phyloP scores from a whole-genome alignment of 2,329 filamentous ascomycete species.

The Laburnicola sp. region DNA sequence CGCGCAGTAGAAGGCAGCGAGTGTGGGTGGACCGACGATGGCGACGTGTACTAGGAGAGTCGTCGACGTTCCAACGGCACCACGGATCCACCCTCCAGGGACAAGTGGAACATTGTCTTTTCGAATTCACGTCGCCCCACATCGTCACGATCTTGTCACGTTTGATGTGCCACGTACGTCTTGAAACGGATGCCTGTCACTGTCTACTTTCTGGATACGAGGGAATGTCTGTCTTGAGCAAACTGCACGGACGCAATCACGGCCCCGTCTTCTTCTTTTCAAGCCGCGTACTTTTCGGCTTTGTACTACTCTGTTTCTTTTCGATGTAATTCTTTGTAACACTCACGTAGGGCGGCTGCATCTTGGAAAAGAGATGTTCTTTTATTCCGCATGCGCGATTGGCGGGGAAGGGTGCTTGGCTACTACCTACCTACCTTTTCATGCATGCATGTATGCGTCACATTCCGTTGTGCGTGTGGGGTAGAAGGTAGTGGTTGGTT shows the following conservation, averaged over 20 bases:
- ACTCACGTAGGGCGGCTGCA: background rate
- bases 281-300: background rate
- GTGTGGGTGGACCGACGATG: slow-evolving; percentile 58
- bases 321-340: background rate
- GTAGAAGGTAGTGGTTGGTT: too few species aligned
- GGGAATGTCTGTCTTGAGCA: background rate
- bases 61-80: background rate
- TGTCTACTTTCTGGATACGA: background rate
- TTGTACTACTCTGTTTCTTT: background rate
- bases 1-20: slow-evolving; percentile 56
- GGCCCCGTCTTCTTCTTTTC: background rate
- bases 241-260: background rate
- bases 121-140: background rate
- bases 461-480: too few species aligned
- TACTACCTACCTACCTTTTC: too few species aligned
- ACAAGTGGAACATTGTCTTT: background rate
- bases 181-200: background rate
- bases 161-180: slow-evolving; percentile 2
- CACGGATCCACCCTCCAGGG: background rate
- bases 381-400: background rate
- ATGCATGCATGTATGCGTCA: too few species aligned
- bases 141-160: background rate
- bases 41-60: slow-evolving; percentile 32
- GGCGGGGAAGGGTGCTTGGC: too few species aligned
- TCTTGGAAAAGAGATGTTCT: background rate